These are phyloP conservation scores for Backusella liffmaniae DNA, from an alignment of 192 early-diverging fungal genomes.

Conservation along the genomic window DNA sequence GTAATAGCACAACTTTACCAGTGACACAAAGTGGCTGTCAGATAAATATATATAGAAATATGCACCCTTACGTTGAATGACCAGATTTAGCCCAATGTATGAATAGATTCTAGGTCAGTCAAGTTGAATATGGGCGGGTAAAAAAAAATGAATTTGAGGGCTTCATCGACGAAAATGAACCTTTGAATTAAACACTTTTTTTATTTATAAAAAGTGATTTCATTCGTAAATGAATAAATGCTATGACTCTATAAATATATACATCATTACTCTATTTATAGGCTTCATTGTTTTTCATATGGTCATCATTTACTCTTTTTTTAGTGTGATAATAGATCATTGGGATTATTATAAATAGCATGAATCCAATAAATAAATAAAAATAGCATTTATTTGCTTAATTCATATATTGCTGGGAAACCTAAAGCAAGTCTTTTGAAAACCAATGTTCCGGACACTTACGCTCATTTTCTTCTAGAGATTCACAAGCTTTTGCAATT, in stretches of 20 bases:
- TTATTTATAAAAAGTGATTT: not conserved
- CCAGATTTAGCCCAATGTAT: not conserved
- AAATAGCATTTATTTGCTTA: not conserved
- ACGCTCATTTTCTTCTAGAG: slow-evolving; percentile 33
- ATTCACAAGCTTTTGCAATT: slow-evolving; percentile 56
- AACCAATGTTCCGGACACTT: slow-evolving; percentile 30
- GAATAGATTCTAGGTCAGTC: no score
- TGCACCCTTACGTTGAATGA: not conserved
- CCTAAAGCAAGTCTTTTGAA: not conserved
- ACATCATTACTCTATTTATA: not conserved
- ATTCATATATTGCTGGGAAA: not conserved
- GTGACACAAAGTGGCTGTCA: not conserved
- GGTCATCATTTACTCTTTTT: not conserved
- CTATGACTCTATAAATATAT: not conserved
- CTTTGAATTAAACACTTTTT: not conserved
- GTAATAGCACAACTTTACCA: not conserved
- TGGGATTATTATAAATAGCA: not conserved
- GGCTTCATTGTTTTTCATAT: not conserved
- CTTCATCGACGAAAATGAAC: not conserved
- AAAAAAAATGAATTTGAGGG: not conserved
- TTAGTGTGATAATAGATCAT: not conserved
- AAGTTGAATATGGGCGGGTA: no score
- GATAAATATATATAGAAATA: not conserved
- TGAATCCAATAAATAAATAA: not conserved
- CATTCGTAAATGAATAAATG: no score